A percentile compares a stretch with the other conserved stretches of the same genome.
These are phyloP conservation scores for Noccaea bulbosa DNA, from an alignment of 345 rosid genomes.

Conservation along the genomic window DNA sequence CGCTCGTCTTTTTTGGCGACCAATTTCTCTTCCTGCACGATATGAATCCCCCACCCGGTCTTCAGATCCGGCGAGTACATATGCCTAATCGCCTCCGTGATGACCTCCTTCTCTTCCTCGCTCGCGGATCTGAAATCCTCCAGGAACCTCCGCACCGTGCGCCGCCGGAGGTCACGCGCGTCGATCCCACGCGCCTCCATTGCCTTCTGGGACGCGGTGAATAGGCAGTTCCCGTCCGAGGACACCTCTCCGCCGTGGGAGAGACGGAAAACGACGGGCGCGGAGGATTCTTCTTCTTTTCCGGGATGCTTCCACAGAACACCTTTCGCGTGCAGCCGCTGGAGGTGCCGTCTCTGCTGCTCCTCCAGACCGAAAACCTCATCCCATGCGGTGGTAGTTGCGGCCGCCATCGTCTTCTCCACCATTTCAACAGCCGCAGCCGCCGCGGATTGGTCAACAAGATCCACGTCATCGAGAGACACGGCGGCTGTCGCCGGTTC, in stretches of 20 bases:
- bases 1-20: conserved; percentile 81
- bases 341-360: conserved; percentile 77
- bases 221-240: conserved; percentile 94
- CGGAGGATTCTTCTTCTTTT: conserved; percentile 47
- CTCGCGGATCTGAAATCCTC: conserved; percentile 73
- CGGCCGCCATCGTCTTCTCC: conserved; percentile 45
- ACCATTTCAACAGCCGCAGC: conserved; percentile 59
- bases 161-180: conserved; percentile 73
- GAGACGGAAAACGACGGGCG: conserved; percentile 74
- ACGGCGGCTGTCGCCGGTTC: conserved; percentile 50
- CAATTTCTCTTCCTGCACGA: conserved; percentile 88
- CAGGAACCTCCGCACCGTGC: conserved; percentile 71
- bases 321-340: conserved; percentile 75
- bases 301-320: conserved; percentile 88
- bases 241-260: conserved; percentile 96
- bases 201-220: conserved; percentile 86
- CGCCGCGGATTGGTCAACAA: conserved; percentile 53
- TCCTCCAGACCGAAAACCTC: conserved; percentile 88
- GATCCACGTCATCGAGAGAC: conserved; percentile 58
- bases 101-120: conserved; percentile 51
- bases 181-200: conserved; percentile 75
- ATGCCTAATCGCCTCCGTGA: conserved; percentile 66
- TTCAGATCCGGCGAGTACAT: conserved; percentile 99
- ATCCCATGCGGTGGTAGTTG: conserved; percentile 59
- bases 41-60: conserved; percentile 97